Conservation (phyloP, 257 asterid species). For the Capsicum pubescens region DNA sequence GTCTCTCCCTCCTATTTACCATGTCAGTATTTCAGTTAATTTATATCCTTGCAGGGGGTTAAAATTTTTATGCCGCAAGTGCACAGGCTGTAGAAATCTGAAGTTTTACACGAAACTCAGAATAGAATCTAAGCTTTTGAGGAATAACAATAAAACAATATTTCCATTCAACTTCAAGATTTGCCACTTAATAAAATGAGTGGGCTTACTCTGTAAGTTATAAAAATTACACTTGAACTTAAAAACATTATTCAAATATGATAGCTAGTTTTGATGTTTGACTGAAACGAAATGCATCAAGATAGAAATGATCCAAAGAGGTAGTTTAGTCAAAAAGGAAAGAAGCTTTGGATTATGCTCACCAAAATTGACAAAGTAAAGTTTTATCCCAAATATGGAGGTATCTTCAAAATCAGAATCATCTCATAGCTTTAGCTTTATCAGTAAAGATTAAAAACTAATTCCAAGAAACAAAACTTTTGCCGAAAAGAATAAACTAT, state of each 20-base stretch:
- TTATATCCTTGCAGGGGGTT: slow-evolving; percentile 66
- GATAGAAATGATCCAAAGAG: not conserved
- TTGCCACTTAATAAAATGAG: not conserved
- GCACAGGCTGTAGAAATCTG: slow-evolving; percentile 47
- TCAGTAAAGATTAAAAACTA: not conserved
- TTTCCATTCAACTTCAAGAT: not conserved
- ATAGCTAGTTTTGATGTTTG: not conserved
- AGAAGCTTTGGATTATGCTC: not conserved
- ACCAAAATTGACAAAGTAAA: slow-evolving; percentile 9
- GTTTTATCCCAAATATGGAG: not conserved
- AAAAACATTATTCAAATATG: not conserved
- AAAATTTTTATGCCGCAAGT: slow-evolving; percentile 67
- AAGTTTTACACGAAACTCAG: slow-evolving; percentile 23
- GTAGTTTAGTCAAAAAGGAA: slow-evolving; percentile 1
- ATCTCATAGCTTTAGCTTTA: too few species aligned
- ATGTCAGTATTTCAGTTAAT: slow-evolving; percentile 70
- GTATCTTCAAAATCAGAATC: not conserved
- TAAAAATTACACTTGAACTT: not conserved
- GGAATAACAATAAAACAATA: not conserved
- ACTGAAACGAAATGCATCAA: not conserved
- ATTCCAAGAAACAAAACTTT: slow-evolving; percentile 48
- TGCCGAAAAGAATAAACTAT: slow-evolving; percentile 49
- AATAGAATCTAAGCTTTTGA: not conserved
- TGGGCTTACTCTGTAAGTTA: not conserved
- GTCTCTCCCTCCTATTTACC: slow-evolving; percentile 73